Conservation (phyloP, 139 green algal species). For the Microglena sp. region DNA sequence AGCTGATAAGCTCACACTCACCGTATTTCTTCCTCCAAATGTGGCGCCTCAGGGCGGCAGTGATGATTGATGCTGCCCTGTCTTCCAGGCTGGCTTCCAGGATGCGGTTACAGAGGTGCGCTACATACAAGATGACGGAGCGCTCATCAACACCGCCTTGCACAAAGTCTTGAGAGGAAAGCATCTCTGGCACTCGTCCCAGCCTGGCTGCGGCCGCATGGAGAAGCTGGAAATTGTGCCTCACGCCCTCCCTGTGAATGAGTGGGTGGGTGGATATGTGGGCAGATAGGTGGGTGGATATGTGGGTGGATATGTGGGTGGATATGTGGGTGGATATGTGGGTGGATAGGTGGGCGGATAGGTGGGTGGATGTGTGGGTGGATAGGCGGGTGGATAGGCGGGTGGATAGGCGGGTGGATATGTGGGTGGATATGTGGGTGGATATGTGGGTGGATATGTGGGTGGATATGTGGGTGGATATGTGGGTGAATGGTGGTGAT, state of each 20-base stretch:
- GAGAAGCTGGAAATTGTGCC: constrained; percentile 54
- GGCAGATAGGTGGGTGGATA: too few species aligned
- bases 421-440: too few species aligned
- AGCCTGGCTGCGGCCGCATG: constrained; percentile 30
- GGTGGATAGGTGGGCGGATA: too few species aligned
- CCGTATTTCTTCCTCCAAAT: constrained; percentile 33
- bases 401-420: too few species aligned
- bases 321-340: too few species aligned
- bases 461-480: too few species aligned
- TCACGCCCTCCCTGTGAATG: constrained; percentile 29
- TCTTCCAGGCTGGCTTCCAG: constrained; percentile 64
- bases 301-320: too few species aligned
- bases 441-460: too few species aligned
- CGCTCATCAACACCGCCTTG: constrained; percentile 60
- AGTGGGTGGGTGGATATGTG: background rate
- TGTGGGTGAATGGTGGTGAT: too few species aligned
- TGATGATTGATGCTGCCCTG: constrained; percentile 56
- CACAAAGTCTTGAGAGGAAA: constrained; percentile 49
- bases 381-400: too few species aligned
- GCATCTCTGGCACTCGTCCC: constrained; percentile 57
- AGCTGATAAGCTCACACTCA: constrained; percentile 7
- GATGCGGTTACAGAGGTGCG: constrained; percentile 61
- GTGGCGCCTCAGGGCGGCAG: constrained; percentile 28
- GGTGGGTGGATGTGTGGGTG: too few species aligned
- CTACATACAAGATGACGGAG: constrained; percentile 51